Evolutionary conservation across 352 stramenopile species (phyloP), one percentile per base, ranked within the genome.

Genomic region (Phytopythium vexans): DNA sequence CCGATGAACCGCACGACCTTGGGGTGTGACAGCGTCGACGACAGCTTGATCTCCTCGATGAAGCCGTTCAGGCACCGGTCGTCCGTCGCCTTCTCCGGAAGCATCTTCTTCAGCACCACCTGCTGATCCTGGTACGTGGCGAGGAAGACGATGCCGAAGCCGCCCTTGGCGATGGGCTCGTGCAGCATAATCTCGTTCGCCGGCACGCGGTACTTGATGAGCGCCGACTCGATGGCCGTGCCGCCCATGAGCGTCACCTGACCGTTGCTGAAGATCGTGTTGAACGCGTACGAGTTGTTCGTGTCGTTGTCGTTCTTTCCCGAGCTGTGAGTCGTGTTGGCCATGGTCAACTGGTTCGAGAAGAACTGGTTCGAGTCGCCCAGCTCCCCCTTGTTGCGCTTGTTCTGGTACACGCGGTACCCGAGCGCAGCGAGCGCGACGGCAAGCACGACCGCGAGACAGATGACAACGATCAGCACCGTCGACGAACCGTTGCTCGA

Each of bases 11-110:
- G 68, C 37, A 94, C 77, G 16, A 94, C 72, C 60, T 94, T 92
- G 8, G 80, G 66, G 57, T 94, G 85, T 5, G 77, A 75, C 8
- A 94, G 63, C 42, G 82, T 86, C 33, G 85, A 84, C 44, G 75
- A 87, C 21, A 94, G 77, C 66, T 90, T 88, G 56, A 93, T 93
- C 63, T 94, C 85, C 9, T 89, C 80, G 45, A 92, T 69, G 49
- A 94, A 94, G 1, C 70, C 76, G 21, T 67, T 69, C 11, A 94
- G 61, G 52, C 67, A 83, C 8, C 72, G 70, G 49, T 92, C 78
- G 49, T 94, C 83, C 6, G 65, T 82, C 42, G 83, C 80, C 56
- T 90, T 91, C 43, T 94, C 84, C 0, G 84, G 84, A 14, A 94
- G 50, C 50, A 91, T 89, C 56, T 91, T 89, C 64, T 94, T 94